Conservation (phyloP, 352 stramenopile species). For the Phytophthora niederhauseri region DNA sequence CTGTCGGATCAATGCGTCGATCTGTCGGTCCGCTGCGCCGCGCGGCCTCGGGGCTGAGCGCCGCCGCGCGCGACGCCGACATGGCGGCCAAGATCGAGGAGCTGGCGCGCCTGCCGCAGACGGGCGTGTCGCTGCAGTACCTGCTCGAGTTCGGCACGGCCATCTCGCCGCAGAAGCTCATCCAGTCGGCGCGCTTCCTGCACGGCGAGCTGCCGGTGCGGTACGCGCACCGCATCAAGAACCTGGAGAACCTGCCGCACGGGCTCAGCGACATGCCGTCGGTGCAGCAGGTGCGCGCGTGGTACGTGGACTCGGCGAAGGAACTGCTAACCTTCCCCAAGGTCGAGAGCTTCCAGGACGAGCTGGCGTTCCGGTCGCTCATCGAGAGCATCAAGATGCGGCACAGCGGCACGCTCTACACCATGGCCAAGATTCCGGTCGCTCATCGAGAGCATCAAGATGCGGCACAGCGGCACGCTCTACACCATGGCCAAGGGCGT, state of each 20-base stretch:
- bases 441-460: conserved; percentile 97
- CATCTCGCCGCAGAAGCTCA: conserved; percentile 84
- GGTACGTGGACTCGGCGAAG: conserved; percentile 97
- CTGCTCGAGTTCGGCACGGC: conserved; percentile 89
- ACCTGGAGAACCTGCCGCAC: conserved; percentile 96
- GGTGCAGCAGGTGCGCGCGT: conserved; percentile 95
- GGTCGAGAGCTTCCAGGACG: conserved; percentile 85
- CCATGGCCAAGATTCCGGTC: conserved; percentile 96
- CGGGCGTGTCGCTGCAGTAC: conserved; percentile 87
- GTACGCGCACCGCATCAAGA: conserved; percentile 95
- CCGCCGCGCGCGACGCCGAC: conserved; percentile 32
- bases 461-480: conserved; percentile 96
- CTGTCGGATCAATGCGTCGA: neutral
- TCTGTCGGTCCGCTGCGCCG: neutral
- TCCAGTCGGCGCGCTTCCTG: conserved; percentile 96
- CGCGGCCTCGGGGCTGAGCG: neutral
- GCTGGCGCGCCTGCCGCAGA: conserved; percentile 78
- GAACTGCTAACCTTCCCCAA: conserved; percentile 92
- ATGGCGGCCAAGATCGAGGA: conserved; percentile 75
- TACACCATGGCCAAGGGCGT: conserved; percentile 99
- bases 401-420: conserved; percentile 98
- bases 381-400: conserved; percentile 98
- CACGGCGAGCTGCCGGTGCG: conserved; percentile 98
- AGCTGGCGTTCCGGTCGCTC: conserved; percentile 93
- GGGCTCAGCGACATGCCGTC: conserved; percentile 94